Evolutionary conservation across 108 stramenopile species (phyloP), one percentile per base, ranked within the genome.

Genomic region (Fragilaria radians): DNA sequence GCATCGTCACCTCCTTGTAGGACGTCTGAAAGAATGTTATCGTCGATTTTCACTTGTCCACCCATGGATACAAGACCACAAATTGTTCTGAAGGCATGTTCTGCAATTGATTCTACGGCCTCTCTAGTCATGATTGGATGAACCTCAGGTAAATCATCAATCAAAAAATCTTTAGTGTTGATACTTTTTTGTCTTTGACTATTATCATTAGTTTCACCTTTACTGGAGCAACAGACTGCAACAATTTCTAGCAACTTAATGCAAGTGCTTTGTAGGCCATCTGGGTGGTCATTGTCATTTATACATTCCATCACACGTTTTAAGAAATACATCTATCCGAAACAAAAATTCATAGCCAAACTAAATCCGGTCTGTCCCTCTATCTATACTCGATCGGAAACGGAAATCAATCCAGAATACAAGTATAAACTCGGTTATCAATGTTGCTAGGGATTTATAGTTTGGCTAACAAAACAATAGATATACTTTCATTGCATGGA

Each of bases 201-300:
- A 33, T 69, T 56, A 25, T 64, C 65, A 27, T 72, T 62, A 32
- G 82, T 81, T 45, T 84, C 66, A 21, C 79, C 79, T 48, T 81
- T 84, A 22, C 67, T 70, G 23, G 89, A 91, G 65, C 90, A 91
- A 62, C 88, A 86, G 28, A 90, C 34, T 23, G 83, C 74, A n/a
- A 94, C 82, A 66, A 86, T 94, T 70, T 94, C 93, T 47, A 90
- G 56, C 67, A 94, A 94, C 59, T 94, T 94, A 65, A 94, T 72
- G 52, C 83, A 89, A 3, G 93, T 73, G 62, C 80, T 74, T 55
- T 80, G 68, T 30, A 94, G 53, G 17, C 81, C 77, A 69, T 89
- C 91, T 5, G 63, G 65, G 24, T 61, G 36, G 36, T 42, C 36
- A 11, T 14, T 14, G 31, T 9, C 28, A 32, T 57, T 59, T n/a